Percentiles rank a stretch among this genome's conserved stretches.
Evolutionary conservation across 2,329 filamentous ascomycete genomes (phyloP).

Genomic region (Phialemonium atrogriseum): DNA sequence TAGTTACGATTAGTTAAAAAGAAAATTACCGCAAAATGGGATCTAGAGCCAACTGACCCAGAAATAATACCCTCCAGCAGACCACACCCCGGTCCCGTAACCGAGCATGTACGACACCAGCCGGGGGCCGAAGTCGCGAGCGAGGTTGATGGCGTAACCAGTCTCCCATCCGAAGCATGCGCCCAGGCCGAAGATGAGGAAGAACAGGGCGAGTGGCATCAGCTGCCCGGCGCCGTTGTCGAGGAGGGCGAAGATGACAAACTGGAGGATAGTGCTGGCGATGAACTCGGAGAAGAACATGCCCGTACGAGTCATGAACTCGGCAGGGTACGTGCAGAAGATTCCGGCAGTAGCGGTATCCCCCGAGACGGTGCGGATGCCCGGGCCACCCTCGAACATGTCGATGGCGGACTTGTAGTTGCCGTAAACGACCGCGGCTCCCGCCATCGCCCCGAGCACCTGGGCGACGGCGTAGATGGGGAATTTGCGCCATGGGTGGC

Average conservation of each 20-base stretch:
- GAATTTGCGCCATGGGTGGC: conserved; percentile 61
- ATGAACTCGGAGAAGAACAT: conserved; percentile 69
- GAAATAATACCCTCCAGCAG: conserved; percentile 61
- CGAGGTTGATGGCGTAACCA: conserved; percentile 67
- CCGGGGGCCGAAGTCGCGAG: conserved; percentile 49
- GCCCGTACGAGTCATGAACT: conserved; percentile 56
- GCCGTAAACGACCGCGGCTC: conserved; percentile 49
- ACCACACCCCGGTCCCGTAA: conserved; percentile 55
- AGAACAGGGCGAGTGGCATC: conserved; percentile 36
- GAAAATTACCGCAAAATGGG: no score
- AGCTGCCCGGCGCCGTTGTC: conserved; percentile 50
- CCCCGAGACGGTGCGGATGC: conserved; percentile 52
- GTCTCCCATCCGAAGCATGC: conserved; percentile 71
- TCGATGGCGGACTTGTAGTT: conserved; percentile 61
- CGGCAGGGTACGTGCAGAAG: conserved; percentile 64
- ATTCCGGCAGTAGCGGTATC: conserved; percentile 58
- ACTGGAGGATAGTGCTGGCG: conserved; percentile 59
- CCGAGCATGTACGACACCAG: conserved; percentile 40
- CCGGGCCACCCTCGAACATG: conserved; percentile 46
- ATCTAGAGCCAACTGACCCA: conserved; percentile 45
- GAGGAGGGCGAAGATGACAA: conserved; percentile 62
- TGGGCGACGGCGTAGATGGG: conserved; percentile 61
- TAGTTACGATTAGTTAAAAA: conserved; percentile 3
- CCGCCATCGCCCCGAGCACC: conserved; percentile 58
- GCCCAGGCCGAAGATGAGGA: conserved; percentile 61